A percentile compares a stretch with the other conserved stretches of the same genome.
Conservation (phyloP, 169 alveolate species). For the Babesia divergens region DNA sequence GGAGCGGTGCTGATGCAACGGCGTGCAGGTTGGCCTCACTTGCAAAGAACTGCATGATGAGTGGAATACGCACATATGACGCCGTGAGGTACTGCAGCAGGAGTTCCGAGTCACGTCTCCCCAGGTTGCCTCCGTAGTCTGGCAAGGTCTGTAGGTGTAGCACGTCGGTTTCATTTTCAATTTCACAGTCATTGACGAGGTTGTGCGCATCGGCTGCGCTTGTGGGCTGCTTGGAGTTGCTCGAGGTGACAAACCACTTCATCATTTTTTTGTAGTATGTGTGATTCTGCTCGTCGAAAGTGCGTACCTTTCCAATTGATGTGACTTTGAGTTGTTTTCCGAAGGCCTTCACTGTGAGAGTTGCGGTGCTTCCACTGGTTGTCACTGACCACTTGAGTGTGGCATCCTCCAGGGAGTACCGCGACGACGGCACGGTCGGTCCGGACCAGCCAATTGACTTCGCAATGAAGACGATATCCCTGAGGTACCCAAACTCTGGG, state of each 20-base stretch:
- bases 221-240: constrained; percentile 21
- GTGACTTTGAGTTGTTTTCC: constrained; percentile 54
- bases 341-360: constrained; percentile 47
- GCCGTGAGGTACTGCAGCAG: constrained; percentile 81
- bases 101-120: constrained; percentile 76
- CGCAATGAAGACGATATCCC: constrained; percentile 57
- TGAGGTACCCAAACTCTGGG: constrained; percentile 58
- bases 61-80: constrained; percentile 81
- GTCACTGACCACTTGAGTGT: constrained; percentile 51
- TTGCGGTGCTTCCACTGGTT: constrained; percentile 10
- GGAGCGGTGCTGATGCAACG: constrained; percentile 60
- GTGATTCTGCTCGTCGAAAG: constrained; percentile 19
- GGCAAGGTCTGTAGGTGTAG: constrained; percentile 75
- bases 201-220: constrained; percentile 64
- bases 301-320: constrained; percentile 29
- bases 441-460: constrained; percentile 60
- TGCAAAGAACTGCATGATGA: constrained; percentile 78
- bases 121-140: constrained; percentile 70
- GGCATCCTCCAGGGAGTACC: constrained; percentile 62
- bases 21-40: constrained; percentile 76
- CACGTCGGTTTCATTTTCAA: constrained; percentile 78
- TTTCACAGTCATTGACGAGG: constrained; percentile 39
- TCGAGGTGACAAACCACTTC: constrained; percentile 50
- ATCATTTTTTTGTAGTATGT: constrained; percentile 55
- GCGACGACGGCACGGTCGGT: constrained; percentile 8